Base-by-base conservation (phyloP, 257 asterid species). In the Nicotiana undulata region DNA sequence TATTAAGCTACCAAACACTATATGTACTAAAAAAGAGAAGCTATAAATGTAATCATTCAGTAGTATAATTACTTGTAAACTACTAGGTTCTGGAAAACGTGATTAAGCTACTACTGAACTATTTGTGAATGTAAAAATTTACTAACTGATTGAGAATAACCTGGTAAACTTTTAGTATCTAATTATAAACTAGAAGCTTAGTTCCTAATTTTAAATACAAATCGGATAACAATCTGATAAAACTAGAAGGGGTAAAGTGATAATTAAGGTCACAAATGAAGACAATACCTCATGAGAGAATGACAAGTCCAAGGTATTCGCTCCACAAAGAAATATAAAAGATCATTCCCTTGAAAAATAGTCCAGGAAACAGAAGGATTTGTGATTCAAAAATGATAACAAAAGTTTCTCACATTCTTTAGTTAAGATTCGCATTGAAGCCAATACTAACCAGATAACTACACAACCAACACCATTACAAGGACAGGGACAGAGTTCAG, bases 401-500 rank as follows among this genome's bases (percentile, higher is more conserved):
- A 9, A 1, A 44, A 56, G 5, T 17, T 20, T 31, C 5, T 26
- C 11, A 13, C 12, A 24, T 5, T 55, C 44, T 3, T 37, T 32
- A 24, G 32, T 29, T 53, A 32, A 58, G 18, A 12, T 81, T 29
- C 4, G 9, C 9, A 10, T 67, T 37, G 59, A 64, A 79, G 77
- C 31, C 17, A 49, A 28, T 15, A 83, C 87, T 59, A 84, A 93
- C 99, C 99, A 95, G 77, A 95, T 92, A 80, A 95, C 89, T 82
- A 98, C 98, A 98, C 99, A 95, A 51, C 83, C 98, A 86, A 81
- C 87, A 72, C 98, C 99, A 82, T 83, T 95, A 81, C 99, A 95
- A 32, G 97, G 97, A 91, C 98, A 95, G 72, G 95, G 99, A 88
- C 98, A 95, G 78, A 93, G 81, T 89, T 95, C 99, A 9, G 99